phyloP scores from a whole-genome alignment of 208 protist genomes.

The Spongospora subterranea region DNA sequence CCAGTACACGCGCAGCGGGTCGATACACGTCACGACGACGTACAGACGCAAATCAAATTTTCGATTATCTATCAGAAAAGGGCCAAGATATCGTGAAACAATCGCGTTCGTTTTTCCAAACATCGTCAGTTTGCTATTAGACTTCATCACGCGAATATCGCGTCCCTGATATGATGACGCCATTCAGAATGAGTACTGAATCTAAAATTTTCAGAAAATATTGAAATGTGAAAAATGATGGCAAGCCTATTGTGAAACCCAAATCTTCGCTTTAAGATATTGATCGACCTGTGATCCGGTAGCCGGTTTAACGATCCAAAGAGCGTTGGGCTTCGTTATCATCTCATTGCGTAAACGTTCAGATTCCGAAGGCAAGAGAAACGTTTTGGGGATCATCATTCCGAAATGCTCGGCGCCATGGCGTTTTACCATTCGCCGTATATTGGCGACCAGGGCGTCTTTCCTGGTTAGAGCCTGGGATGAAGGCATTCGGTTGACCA shows the following conservation, averaged over 20 bases:
- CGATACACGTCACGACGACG: conserved; percentile 67
- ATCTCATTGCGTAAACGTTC: not conserved
- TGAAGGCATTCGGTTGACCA: conserved; percentile 18
- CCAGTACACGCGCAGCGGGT: conserved; percentile 69
- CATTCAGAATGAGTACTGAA: too few species aligned
- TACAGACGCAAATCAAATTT: conserved; percentile 74
- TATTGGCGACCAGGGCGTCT: conserved; percentile 49
- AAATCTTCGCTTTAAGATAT: conserved; percentile 46
- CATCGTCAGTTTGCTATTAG: not conserved
- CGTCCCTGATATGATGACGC: not conserved
- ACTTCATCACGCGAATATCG: not conserved
- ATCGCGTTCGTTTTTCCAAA: conserved; percentile 31
- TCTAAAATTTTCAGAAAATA: too few species aligned
- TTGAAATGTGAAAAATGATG: too few species aligned
- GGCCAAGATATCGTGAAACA: not conserved
- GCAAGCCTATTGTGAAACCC: too few species aligned
- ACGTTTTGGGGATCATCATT: not conserved
- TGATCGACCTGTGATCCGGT: conserved; percentile 47
- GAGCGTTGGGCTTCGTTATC: not conserved
- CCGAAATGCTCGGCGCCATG: not conserved
- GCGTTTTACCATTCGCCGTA: conserved; percentile 20
- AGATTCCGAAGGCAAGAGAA: conserved; percentile 1
- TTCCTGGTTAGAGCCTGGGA: conserved; percentile 25
- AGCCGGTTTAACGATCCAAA: conserved; percentile 59
- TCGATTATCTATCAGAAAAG: conserved; percentile 21